phyloP scores from a whole-genome alignment of 805 yeast species.

The Candida argentea region DNA sequence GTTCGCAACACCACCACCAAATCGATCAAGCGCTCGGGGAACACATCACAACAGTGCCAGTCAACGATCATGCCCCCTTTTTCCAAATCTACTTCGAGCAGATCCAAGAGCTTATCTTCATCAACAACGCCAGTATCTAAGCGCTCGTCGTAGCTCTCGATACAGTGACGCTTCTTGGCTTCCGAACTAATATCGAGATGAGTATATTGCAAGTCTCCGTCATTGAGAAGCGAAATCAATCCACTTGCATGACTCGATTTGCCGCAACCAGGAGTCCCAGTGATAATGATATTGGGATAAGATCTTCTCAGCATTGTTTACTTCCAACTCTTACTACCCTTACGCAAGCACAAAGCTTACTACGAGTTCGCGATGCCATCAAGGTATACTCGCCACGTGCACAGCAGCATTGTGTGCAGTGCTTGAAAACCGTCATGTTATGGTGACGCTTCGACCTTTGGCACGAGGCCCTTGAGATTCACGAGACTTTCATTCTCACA shows the following conservation, averaged over 20 bases:
- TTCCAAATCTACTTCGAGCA: constrained; percentile 64
- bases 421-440: no score
- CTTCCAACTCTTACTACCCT: constrained; percentile 7
- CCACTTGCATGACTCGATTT: constrained; percentile 67
- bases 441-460: no score
- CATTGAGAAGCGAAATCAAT: constrained; percentile 39
- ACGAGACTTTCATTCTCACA: neutral
- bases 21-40: constrained; percentile 89
- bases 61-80: constrained; percentile 87
- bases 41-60: constrained; percentile 96
- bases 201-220: constrained; percentile 27
- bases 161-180: constrained; percentile 68
- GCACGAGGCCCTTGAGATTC: neutral
- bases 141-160: constrained; percentile 77
- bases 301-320: constrained; percentile 27
- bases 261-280: constrained; percentile 95
- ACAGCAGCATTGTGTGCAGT: no score
- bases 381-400: no score
- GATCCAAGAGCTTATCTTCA: constrained; percentile 80
- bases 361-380: no score
- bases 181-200: constrained; percentile 67
- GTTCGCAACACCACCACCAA: constrained; percentile 83
- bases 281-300: constrained; percentile 70
- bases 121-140: constrained; percentile 85
- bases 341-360: no score